Evolutionary conservation across 2,329 filamentous ascomycete species (phyloP).

Genomic region (Aphanocladium album): DNA sequence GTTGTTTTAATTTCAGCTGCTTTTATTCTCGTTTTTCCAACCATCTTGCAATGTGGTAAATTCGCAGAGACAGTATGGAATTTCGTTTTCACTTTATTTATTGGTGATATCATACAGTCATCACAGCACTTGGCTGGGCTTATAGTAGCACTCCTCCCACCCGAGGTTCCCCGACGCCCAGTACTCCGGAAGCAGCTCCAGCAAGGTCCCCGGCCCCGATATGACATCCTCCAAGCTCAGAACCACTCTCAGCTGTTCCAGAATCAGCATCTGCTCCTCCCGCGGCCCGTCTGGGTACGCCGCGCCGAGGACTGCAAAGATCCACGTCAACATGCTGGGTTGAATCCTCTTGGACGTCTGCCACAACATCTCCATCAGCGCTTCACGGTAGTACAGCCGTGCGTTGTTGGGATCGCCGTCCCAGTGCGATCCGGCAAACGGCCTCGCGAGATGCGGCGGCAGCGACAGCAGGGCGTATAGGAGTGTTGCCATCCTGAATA

Average conservation of each 20-base stretch:
- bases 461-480: background rate
- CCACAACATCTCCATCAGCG: background rate
- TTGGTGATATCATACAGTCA: background rate
- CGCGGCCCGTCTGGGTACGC: background rate
- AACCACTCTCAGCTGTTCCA: background rate
- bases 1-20: too few species aligned
- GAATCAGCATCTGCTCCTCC: background rate
- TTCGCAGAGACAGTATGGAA: too few species aligned
- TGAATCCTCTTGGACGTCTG: background rate
- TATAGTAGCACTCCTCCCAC: background rate
- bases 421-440: background rate
- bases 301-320: background rate
- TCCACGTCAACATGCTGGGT: background rate
- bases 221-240: background rate
- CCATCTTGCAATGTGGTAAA: too few species aligned
- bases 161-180: background rate
- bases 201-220: background rate
- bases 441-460: background rate
- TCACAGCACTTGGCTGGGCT: background rate
- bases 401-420: too few species aligned
- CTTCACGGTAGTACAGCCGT: background rate
- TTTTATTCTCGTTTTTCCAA: too few species aligned
- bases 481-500: background rate
- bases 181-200: background rate
- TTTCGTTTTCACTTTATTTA: background rate